These are phyloP conservation scores for Pseudonitzschia pungens DNA, from an alignment of 108 stramenopile species.

Conservation along the genomic window DNA sequence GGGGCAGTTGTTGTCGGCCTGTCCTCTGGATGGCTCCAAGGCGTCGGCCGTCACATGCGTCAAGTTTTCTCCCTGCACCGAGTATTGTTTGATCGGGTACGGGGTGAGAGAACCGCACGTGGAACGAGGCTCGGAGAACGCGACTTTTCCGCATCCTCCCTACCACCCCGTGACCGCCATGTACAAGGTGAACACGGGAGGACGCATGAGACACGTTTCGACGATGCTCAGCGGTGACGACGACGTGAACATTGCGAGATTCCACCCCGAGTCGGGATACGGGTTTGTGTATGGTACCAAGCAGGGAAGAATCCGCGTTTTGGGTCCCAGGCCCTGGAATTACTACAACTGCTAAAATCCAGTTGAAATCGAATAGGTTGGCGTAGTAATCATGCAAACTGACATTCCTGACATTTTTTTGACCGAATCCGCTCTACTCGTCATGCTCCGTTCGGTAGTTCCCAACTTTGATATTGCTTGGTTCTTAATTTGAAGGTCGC, in stretches of 20 bases:
- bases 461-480: too few relatives aligned
- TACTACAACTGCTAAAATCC: conserved; percentile 53
- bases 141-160: conserved; percentile 24
- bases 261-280: conserved; percentile 93
- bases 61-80: conserved; percentile 89
- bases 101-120: conserved; percentile 78
- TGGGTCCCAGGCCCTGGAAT: conserved; percentile 82
- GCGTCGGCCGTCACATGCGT: conserved; percentile 90
- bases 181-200: conserved; percentile 57
- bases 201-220: conserved; percentile 73
- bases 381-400: too few relatives aligned
- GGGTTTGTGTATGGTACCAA: conserved; percentile 98
- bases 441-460: too few relatives aligned
- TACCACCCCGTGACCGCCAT: conserved; percentile 81
- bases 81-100: conserved; percentile 92
- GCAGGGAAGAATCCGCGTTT: conserved; percentile 86
- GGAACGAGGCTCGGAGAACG: conserved; percentile 12
- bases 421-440: too few relatives aligned
- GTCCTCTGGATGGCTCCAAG: conserved; percentile 76
- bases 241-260: conserved; percentile 96
- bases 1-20: conserved; percentile 75
- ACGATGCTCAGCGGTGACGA: conserved; percentile 82
- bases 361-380: too few relatives aligned
- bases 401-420: too few relatives aligned
- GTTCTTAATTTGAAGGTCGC: too few relatives aligned